Evolutionary conservation across 306 rosid genomes (phyloP).

Genomic region (Quercus wislizeni): DNA sequence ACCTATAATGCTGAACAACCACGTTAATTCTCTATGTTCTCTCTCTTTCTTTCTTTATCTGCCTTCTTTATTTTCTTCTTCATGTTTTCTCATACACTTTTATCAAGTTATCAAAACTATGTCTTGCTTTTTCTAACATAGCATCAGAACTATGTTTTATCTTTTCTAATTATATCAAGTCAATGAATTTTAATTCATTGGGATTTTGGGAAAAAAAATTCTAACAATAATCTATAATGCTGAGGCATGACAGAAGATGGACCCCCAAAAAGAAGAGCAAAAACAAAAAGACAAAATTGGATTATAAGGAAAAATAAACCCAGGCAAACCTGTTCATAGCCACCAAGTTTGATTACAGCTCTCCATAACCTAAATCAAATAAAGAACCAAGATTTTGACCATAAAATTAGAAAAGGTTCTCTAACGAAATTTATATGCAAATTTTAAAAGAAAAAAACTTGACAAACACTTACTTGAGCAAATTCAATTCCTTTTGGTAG

Average conservation of each 20-base stretch:
- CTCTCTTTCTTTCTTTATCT: no score
- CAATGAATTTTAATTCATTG: background rate
- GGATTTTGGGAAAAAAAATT: background rate
- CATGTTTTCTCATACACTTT: no score
- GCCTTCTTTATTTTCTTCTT: no score
- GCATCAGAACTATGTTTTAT: no score
- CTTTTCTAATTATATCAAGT: background rate
- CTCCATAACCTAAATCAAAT: constrained; percentile 76
- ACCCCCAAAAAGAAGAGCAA: background rate
- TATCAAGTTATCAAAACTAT: no score
- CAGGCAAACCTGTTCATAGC: constrained; percentile 86
- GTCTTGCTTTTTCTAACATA: no score
- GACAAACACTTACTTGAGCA: constrained; percentile 74
- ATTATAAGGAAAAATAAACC: background rate
- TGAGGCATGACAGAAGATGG: background rate
- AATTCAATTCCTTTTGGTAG: constrained; percentile 88
- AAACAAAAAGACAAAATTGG: background rate
- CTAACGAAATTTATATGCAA: background rate
- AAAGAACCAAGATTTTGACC: constrained; percentile 20
- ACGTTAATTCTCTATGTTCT: no score
- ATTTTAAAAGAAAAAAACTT: background rate
- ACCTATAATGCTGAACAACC: no score
- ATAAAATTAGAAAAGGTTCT: constrained; percentile 20
- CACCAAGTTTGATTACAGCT: constrained; percentile 90
- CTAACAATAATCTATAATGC: background rate